Conservation (phyloP, 2,329 filamentous ascomycete species). For the Ceratocystis destructans region DNA sequence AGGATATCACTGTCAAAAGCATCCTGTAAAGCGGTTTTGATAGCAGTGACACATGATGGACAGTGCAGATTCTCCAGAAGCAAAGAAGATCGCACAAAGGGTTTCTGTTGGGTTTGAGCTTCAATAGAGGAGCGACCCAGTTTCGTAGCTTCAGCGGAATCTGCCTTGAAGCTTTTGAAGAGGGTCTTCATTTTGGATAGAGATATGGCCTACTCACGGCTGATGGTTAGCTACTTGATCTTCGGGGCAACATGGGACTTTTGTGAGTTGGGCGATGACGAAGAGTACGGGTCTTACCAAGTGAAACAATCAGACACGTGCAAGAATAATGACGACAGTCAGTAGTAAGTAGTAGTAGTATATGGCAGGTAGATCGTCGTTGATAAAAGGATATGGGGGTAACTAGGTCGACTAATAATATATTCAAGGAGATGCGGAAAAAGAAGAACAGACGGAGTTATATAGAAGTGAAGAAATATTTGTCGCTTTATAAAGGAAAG, state of each 20-base stretch:
- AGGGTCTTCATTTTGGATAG: neutral
- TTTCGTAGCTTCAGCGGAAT: neutral
- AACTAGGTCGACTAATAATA: neutral
- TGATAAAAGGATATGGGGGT: neutral
- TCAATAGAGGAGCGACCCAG: neutral
- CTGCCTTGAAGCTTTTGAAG: neutral
- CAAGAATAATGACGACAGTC: too few species aligned
- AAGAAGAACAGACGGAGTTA: neutral
- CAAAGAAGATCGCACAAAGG: slow-evolving; percentile 24
- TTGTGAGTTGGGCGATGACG: too few species aligned
- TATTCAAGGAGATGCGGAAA: neutral
- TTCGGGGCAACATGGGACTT: too few species aligned
- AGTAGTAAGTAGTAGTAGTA: too few species aligned
- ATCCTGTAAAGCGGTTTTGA: slow-evolving; percentile 43
- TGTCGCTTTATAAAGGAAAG: neutral
- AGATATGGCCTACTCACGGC: too few species aligned
- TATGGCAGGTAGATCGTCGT: too few species aligned
- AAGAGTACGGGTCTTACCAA: too few species aligned
- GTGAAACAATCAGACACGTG: too few species aligned
- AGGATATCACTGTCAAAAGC: slow-evolving; percentile 33
- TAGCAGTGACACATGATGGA: slow-evolving; percentile 56
- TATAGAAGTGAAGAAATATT: neutral
- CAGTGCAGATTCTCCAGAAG: slow-evolving; percentile 66
- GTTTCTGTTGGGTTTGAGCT: neutral
- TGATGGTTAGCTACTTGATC: too few species aligned